Evolutionary conservation across 768 basidiomycete genomes (phyloP).

Genomic region (Mycena amicta): DNA sequence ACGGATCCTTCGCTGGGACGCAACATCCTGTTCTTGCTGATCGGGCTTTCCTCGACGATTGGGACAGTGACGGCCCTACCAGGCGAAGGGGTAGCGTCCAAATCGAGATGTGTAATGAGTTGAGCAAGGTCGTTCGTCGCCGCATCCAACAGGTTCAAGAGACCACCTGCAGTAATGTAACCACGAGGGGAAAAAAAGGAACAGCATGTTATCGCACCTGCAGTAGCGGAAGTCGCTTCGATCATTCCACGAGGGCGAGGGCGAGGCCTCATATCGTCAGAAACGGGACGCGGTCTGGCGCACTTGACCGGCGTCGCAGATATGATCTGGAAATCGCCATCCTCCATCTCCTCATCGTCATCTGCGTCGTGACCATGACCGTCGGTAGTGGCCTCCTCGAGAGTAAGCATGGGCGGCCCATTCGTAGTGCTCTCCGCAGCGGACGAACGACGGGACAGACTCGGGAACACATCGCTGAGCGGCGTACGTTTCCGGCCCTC

Average conservation of each 20-base stretch:
- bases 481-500: conserved; percentile 59
- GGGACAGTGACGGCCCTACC: conserved; percentile 26
- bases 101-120: conserved; percentile 77
- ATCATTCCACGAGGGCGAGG: conserved; percentile 60
- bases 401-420: conserved; percentile 34
- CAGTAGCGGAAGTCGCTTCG: conserved; percentile 54
- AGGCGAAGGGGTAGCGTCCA: conserved; percentile 69
- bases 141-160: conserved; percentile 71
- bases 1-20: conserved; percentile 40
- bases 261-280: conserved; percentile 46
- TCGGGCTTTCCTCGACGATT: conserved; percentile 32
- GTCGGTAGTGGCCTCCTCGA: conserved; percentile 58
- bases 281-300: conserved; percentile 58
- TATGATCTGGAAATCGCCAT: conserved; percentile 15
- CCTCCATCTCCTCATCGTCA: conserved; percentile 16
- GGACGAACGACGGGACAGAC: conserved; percentile 29
- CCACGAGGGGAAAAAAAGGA: conserved; percentile 1
- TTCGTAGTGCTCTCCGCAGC: conserved; percentile 8
- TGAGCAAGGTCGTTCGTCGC: conserved; percentile 80
- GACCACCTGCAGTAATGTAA: conserved; percentile 38
- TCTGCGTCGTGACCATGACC: conserved; percentile 42
- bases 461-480: conserved; percentile 63
- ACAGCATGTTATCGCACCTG: conserved; percentile 42
- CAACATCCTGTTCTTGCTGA: conserved; percentile 28
- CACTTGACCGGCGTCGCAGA: conserved; percentile 48